Evolutionary conservation across 139 green algal species (phyloP), one percentile per base, ranked within the genome.

Genomic region (Desmodesmus armatus): DNA sequence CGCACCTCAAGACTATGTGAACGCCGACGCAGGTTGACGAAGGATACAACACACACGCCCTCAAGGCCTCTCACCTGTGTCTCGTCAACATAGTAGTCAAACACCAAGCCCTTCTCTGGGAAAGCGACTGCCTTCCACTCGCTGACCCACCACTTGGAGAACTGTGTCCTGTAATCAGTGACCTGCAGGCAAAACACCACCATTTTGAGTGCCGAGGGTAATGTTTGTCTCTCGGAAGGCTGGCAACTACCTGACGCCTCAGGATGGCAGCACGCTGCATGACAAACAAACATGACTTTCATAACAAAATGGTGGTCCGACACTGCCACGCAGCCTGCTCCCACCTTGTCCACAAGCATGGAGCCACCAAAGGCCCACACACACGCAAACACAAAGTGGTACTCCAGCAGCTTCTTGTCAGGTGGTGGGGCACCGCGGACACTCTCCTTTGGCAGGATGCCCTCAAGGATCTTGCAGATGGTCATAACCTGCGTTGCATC

Each of bases 401-500:
- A 86, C 89, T 99, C 96, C 74, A 97, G 78, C 62, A 98, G 86
- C 91, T 97, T 87, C 87, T 95, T 95, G 89, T 98, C 94, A 0
- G 91, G 91, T 0, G 90, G 84, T 3, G 93, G 91, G 3, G 93
- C 87, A 1, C 90, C 93, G 5, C 91, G 91, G 81, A 98, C 85
- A 58, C 98, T 93, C 47, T 93, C 93, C 83, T 99, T 86, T 51
- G 80, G 93, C 84, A 98, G 87, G 58, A 99, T 93, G 37, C 93
- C 93, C 86, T 99, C 96, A 35, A 99, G 90, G 83, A 98, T 97
- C 91, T 97, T 95, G 91, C 93, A 97, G 53, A 99, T 87, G n/a
- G 94, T 97, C 90, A 93, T 90, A n/a, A 93, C 95, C 88, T 97
- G 92, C 33, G 13, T 15, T 58, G 47, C 0, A 58, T 58, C 47